phyloP scores from a whole-genome alignment of 2,329 filamentous ascomycete genomes.

The Apiospora kogelbergensis region DNA sequence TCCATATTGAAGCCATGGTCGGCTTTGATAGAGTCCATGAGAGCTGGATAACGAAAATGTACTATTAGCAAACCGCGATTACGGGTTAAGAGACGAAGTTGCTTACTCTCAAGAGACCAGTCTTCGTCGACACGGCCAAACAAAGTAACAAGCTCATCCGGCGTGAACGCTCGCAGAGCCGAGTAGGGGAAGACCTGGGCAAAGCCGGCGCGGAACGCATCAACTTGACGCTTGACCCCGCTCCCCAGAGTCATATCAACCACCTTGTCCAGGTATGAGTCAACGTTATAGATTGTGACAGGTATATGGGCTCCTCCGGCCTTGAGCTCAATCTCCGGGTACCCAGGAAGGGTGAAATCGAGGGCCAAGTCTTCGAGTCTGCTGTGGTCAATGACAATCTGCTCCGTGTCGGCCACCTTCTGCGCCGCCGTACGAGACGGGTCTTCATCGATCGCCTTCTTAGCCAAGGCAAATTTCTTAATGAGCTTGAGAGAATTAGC shows the following conservation, averaged over 20 bases:
- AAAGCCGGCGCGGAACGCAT: conserved; percentile 88
- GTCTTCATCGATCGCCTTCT: conserved; percentile 79
- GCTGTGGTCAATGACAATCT: conserved; percentile 73
- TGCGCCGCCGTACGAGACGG: conserved; percentile 62
- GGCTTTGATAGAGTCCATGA: conserved; percentile 98
- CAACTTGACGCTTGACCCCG: conserved; percentile 84
- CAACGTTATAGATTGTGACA: conserved; percentile 91
- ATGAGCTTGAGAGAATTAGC: conserved; percentile 83
- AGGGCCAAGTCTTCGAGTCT: conserved; percentile 83
- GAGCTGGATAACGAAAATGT: conserved; percentile 50
- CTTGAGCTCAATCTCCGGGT: conserved; percentile 80
- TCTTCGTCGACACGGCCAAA: conserved; percentile 94
- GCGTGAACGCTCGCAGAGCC: conserved; percentile 88
- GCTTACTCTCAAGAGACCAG: conserved; percentile 93
- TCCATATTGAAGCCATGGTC: conserved; percentile 99
- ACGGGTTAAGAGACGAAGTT: not conserved
- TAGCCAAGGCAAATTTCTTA: conserved; percentile 81
- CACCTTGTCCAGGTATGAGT: conserved; percentile 81
- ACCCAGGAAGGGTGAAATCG: conserved; percentile 93
- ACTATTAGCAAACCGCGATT: not conserved
- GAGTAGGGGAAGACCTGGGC: conserved; percentile 96
- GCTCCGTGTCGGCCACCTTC: conserved; percentile 68
- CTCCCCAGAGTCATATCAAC: conserved; percentile 88
- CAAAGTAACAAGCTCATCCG: conserved; percentile 89
- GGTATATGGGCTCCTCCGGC: conserved; percentile 70